A percentile compares a stretch with the other conserved stretches of the same genome.
phyloP scores from a whole-genome alignment of 2,329 filamentous ascomycete species.

The Trichoderma harzianum region DNA sequence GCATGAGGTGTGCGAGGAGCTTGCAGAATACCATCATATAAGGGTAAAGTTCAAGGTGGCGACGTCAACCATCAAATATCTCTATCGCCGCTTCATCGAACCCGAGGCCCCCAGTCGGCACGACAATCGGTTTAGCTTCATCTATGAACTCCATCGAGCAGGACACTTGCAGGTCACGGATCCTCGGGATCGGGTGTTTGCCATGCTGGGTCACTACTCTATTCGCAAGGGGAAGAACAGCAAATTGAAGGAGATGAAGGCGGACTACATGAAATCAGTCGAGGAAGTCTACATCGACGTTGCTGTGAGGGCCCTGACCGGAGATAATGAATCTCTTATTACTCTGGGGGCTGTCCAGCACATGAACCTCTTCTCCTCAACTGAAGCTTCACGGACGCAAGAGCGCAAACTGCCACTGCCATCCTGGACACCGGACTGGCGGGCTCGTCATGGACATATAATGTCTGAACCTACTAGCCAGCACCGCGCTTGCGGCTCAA shows the following conservation, averaged over 20 bases:
- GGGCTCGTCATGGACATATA: not conserved
- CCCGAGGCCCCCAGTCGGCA: not conserved
- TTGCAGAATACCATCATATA: not conserved
- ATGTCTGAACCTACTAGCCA: not conserved
- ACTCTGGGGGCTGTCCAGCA: not conserved
- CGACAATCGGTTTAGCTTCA: not conserved
- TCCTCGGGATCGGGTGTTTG: not conserved
- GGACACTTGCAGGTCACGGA: not conserved
- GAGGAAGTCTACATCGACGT: not conserved
- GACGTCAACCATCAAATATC: not conserved
- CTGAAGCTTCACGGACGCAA: not conserved
- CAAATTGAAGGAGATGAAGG: not conserved
- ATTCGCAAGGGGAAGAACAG: not conserved
- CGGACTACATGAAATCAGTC: not conserved
- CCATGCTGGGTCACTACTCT: not conserved
- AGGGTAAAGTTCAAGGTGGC: not conserved
- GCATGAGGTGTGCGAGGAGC: not conserved
- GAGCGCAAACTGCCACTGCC: not conserved
- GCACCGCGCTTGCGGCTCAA: not conserved
- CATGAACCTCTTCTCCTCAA: not conserved
- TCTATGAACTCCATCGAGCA: not conserved
- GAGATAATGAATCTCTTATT: not conserved
- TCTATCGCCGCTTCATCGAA: not conserved
- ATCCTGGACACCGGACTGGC: not conserved
- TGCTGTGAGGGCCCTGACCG: not conserved